Conservation (phyloP, 176 grass and related monocot species). For the Musa itinerans region DNA sequence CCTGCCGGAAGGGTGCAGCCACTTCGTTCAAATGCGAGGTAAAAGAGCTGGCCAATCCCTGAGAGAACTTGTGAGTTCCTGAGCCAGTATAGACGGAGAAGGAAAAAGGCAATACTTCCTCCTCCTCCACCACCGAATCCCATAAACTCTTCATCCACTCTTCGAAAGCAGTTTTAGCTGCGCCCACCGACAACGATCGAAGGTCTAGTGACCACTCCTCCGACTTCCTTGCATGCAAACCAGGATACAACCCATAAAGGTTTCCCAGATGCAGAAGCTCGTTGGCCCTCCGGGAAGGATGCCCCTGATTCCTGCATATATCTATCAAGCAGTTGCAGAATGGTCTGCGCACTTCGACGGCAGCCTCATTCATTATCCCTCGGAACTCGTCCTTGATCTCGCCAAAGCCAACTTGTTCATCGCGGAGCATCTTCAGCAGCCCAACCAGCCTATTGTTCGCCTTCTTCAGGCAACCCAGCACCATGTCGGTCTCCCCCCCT, state of each 20-base stretch:
- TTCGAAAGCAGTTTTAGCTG: conserved; percentile 68
- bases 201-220: conserved; percentile 70
- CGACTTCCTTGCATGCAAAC: conserved; percentile 36
- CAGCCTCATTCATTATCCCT: conserved; percentile 28
- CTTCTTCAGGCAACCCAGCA: conserved; percentile 55
- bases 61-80: conserved; percentile 64
- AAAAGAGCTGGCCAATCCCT: conserved; percentile 49
- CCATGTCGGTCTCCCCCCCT: conserved; percentile 36
- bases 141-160: conserved; percentile 52
- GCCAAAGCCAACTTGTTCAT: conserved; percentile 16
- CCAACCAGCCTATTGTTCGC: conserved; percentile 41
- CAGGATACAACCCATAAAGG: conserved; percentile 48
- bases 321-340: conserved; percentile 98
- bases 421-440: conserved; percentile 47
- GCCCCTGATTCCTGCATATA: conserved; percentile 52
- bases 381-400: conserved; percentile 37
- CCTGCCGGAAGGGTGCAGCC: conserved; percentile 38
- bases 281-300: conserved; percentile 35
- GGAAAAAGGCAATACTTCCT: conserved; percentile 35
- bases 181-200: conserved; percentile 57
- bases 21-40: conserved; percentile 26
- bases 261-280: conserved; percentile 58
- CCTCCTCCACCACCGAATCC: conserved; percentile 16
- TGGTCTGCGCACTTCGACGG: conserved; percentile 44
- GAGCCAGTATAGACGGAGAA: conserved; percentile 59